A percentile compares a stretch with the other conserved stretches of the same genome.
phyloP scores from a whole-genome alignment of 1,284 basidiomycete species.

The Lignosus rhinocerotis region DNA sequence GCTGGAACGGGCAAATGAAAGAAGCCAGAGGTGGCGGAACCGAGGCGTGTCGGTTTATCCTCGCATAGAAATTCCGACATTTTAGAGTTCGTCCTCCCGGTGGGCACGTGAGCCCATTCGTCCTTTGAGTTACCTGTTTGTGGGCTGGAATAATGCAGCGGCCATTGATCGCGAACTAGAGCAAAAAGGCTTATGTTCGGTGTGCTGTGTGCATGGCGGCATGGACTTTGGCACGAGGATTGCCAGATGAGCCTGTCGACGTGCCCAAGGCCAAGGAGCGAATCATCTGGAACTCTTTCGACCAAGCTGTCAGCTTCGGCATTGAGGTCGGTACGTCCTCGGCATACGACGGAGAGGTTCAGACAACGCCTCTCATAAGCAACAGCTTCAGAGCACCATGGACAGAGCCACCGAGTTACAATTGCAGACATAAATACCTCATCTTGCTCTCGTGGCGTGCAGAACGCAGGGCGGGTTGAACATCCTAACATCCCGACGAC shows the following conservation, averaged over 20 bases:
- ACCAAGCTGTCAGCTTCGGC: conserved; percentile 5
- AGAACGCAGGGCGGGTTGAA: not conserved
- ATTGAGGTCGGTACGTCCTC: conserved; percentile 14
- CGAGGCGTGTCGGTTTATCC: conserved; percentile 18
- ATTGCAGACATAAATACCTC: not conserved
- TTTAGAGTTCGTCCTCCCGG: conserved; percentile 9
- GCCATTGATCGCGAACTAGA: not conserved
- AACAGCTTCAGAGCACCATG: not conserved
- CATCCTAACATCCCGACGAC: not conserved
- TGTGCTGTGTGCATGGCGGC: not conserved
- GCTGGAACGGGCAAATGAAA: not conserved
- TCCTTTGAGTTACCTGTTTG: not conserved
- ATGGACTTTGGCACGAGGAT: not conserved
- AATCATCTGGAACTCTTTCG: not conserved
- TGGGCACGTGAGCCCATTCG: not conserved
- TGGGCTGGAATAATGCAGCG: not conserved
- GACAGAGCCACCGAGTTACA: too few species aligned
- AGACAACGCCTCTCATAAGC: not conserved
- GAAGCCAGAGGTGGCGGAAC: not conserved
- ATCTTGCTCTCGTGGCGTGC: not conserved
- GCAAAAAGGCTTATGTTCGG: not conserved
- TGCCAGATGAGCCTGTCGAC: not conserved
- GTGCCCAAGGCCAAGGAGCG: not conserved
- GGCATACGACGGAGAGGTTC: not conserved
- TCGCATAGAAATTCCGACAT: conserved; percentile 24